Base-by-base conservation (phyloP, 1,284 basidiomycete genomes). In the Cryptococcus deneoformans region DNA sequence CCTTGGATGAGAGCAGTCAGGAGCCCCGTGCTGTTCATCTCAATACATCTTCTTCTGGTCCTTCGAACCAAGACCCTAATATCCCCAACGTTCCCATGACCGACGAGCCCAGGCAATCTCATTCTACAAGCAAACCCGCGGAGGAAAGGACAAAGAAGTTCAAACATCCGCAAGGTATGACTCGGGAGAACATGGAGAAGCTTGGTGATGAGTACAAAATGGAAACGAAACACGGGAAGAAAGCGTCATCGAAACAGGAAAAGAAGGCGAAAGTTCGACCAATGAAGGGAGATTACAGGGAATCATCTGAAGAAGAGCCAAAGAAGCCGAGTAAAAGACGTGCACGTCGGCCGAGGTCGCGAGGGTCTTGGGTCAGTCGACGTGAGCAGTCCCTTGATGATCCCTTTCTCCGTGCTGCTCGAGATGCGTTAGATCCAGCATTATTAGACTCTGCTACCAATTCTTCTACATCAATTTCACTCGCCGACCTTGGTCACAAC, bases 1-100 rank as follows among this genome's bases (percentile, higher is more conserved):
- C 4, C 29, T 4, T 29, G 29, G 29, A 29, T 29, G 29, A 29
- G 36, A 39, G 37, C 37, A 7, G 29, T 29, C 20, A 20, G 24
- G 29, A 3, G 9, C 46, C 20, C 24, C 1, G 0, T 24, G 12
- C 34, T 16, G 14, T 29, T 9, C 6, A 29, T 3, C 20, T 14
- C 46, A 29, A 47, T 14, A 49, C 46, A 16, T 60, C 61, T 4
- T 46, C 58, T 24, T 50, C 68, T 11, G 59, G 65, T 14, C 47
- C 62, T 3, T 49, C 56, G 0, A 68, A 69, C 38, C 72, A 73
- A 53, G 72, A 73, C 50, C 72, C 72, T 2, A 56, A 57, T 5
- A 73, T 73, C 9, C 72, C 72, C 2, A 67, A 73, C 42, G 67
- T 73, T 11, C 54, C 53, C 1, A 24, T 35, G 34, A 34, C 58